phyloP scores from a whole-genome alignment of 1,139 yeast genomes.

The Pichia sp. region DNA sequence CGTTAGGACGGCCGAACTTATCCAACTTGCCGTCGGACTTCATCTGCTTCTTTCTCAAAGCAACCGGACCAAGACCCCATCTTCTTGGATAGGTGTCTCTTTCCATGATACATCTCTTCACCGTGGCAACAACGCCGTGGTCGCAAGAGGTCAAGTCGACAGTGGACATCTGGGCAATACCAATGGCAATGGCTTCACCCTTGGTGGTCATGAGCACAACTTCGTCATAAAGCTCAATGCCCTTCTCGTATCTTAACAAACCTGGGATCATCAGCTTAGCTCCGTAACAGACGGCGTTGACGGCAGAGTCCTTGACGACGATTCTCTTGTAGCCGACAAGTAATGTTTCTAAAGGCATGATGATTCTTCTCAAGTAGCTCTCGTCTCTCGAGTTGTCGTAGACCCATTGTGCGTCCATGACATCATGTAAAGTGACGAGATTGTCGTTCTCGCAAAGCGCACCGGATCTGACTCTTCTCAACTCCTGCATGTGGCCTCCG shows the following conservation, averaged over 20 bases:
- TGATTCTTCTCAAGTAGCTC: slow-evolving; percentile 86
- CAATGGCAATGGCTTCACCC: slow-evolving; percentile 99
- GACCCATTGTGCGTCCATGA: slow-evolving; percentile 95
- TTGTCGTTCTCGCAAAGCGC: slow-evolving; percentile 88
- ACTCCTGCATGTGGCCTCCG: slow-evolving; percentile 99
- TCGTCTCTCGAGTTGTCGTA: slow-evolving; percentile 97
- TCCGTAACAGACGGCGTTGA: slow-evolving; percentile 97
- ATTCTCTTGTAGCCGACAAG: slow-evolving; percentile 93
- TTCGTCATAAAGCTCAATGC: slow-evolving; percentile 95
- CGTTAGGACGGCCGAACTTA: slow-evolving; percentile 89
- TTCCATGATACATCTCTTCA: slow-evolving; percentile 99
- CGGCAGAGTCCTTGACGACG: slow-evolving; percentile 97
- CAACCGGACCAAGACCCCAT: slow-evolving; percentile 99
- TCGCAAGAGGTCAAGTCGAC: slow-evolving; percentile 95
- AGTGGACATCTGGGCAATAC: slow-evolving; percentile 98
- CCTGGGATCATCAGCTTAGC: slow-evolving; percentile 99
- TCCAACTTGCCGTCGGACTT: slow-evolving; percentile 97
- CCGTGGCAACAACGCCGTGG: slow-evolving; percentile 98
- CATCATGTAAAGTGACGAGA: slow-evolving; percentile 94
- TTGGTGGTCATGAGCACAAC: slow-evolving; percentile 97
- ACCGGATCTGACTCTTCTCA: slow-evolving; percentile 98
- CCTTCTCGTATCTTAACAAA: slow-evolving; percentile 93
- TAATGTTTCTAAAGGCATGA: slow-evolving; percentile 91
- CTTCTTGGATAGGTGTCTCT: slow-evolving; percentile 98
- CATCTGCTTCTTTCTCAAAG: slow-evolving; percentile 96